Conservation (phyloP, 2,329 filamentous ascomycete genomes). For the Sporothrix dimorphospora region DNA sequence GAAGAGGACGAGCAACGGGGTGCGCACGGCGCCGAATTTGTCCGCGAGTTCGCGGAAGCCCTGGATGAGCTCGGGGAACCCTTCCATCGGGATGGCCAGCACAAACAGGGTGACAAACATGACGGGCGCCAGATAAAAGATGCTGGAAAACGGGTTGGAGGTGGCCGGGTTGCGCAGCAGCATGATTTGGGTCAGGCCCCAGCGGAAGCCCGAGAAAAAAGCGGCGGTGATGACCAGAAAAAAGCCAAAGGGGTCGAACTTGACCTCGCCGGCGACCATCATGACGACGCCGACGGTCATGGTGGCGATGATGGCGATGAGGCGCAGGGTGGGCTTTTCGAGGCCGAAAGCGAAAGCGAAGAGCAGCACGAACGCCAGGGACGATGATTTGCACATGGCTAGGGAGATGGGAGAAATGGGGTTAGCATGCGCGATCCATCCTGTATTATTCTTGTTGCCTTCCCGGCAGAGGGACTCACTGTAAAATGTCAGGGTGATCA, state of each 20-base stretch:
- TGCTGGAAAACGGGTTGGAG: conserved; percentile 93
- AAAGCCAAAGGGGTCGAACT: conserved; percentile 86
- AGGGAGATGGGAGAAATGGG: neutral
- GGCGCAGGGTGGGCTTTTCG: conserved; percentile 81
- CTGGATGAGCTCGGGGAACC: conserved; percentile 66
- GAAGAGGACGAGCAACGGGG: conserved; percentile 78
- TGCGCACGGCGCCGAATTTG: conserved; percentile 68
- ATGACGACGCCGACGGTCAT: conserved; percentile 95
- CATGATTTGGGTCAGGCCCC: conserved; percentile 97
- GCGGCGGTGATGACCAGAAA: conserved; percentile 89
- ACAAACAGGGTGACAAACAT: conserved; percentile 86
- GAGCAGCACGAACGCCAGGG: conserved; percentile 89
- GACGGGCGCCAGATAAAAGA: conserved; percentile 95
- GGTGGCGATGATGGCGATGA: conserved; percentile 82
- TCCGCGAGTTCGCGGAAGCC: conserved; percentile 67
- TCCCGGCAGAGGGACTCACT: conserved; percentile 44
- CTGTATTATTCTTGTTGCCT: too few relatives aligned
- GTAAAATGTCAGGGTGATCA: conserved; percentile 95
- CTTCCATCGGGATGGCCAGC: conserved; percentile 86
- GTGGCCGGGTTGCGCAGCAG: conserved; percentile 92
- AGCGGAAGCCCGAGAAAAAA: conserved; percentile 95
- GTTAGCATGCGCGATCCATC: too few relatives aligned
- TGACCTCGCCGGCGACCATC: conserved; percentile 96
- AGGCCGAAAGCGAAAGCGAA: conserved; percentile 95
- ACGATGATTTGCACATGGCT: conserved; percentile 99